These are phyloP conservation scores for Candida fluviatilis DNA, from an alignment of 805 yeast genomes.

Conservation along the genomic window DNA sequence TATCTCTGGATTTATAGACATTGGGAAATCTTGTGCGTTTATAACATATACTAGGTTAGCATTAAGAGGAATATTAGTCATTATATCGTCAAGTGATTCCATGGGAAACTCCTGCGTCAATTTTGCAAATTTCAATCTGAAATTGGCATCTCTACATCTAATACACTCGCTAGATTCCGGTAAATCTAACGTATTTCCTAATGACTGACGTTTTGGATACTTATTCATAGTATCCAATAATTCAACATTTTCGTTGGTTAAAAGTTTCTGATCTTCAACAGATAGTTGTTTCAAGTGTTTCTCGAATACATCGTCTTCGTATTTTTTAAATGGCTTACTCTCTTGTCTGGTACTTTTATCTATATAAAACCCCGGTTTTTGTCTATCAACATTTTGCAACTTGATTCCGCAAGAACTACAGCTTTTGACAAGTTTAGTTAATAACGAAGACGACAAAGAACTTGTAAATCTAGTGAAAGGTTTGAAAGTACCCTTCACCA, in stretches of 20 bases:
- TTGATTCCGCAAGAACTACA: slow-evolving; percentile 59
- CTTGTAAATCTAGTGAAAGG: too few relatives aligned
- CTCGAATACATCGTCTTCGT: slow-evolving; percentile 22
- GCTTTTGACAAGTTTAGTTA: slow-evolving; percentile 11
- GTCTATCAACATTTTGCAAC: slow-evolving; percentile 39
- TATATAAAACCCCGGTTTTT: slow-evolving; percentile 42
- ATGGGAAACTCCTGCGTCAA: slow-evolving; percentile 23
- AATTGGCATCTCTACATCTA: slow-evolving; percentile 52
- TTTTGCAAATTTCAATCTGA: slow-evolving; percentile 36
- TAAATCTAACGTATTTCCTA: slow-evolving; percentile 3
- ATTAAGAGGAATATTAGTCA: slow-evolving; percentile 35
- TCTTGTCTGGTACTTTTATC: slow-evolving; percentile 5
- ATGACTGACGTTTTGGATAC: neutral
- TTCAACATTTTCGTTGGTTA: slow-evolving; percentile 16
- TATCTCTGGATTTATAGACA: slow-evolving; percentile 42
- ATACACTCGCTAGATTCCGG: slow-evolving; percentile 36
- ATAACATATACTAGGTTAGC: slow-evolving; percentile 56
- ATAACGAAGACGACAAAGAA: slow-evolving; percentile 6
- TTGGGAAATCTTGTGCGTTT: slow-evolving; percentile 71
- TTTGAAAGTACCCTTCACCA: too few relatives aligned
- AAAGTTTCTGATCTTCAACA: slow-evolving; percentile 23
- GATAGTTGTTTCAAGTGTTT: slow-evolving; percentile 14
- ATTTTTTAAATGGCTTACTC: slow-evolving; percentile 8
- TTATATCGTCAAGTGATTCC: slow-evolving; percentile 15
- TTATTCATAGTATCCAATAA: neutral